Percentiles rank a stretch among this genome's conserved stretches.
These are phyloP conservation scores for Parmales sp. DNA, from an alignment of 108 stramenopile species.

Conservation along the genomic window DNA sequence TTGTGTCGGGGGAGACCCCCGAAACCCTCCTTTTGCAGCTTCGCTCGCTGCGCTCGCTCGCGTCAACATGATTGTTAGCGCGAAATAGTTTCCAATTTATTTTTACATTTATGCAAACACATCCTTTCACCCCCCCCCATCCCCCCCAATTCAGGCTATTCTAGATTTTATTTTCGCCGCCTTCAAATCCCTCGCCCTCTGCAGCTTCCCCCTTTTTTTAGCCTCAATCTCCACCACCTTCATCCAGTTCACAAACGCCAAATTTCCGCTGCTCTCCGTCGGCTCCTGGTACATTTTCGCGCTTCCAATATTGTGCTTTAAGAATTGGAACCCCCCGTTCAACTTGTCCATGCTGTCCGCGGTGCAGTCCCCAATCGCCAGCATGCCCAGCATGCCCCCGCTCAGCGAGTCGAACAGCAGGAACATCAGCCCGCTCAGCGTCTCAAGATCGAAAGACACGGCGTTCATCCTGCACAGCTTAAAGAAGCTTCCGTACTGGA, in stretches of 20 bases:
- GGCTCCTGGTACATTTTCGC: not conserved
- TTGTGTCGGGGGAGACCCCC: not conserved
- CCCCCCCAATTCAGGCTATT: too few species aligned
- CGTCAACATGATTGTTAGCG: not conserved
- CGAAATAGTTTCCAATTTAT: not conserved
- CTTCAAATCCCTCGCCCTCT: constrained; percentile 1
- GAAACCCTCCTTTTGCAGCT: not conserved
- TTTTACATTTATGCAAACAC: not conserved
- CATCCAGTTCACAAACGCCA: not conserved
- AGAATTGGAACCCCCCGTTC: not conserved
- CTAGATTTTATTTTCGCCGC: not conserved
- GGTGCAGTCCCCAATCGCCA: not conserved
- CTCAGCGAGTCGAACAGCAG: constrained; percentile 7
- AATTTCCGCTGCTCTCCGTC: not conserved
- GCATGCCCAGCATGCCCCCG: not conserved
- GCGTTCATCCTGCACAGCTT: constrained; percentile 38
- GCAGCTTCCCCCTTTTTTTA: not conserved
- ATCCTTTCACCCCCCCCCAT: not conserved
- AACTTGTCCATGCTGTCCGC: constrained; percentile 4
- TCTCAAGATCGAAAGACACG: constrained; percentile 27
- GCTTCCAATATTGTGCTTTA: not conserved
- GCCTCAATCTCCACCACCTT: not conserved
- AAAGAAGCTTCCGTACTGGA: constrained; percentile 29
- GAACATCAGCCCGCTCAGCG: constrained; percentile 11
- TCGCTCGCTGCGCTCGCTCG: not conserved